Percentiles rank a stretch among this genome's conserved stretches.
Evolutionary conservation across 352 stramenopile species (phyloP).

Genomic region (Phytopythium litorale): DNA sequence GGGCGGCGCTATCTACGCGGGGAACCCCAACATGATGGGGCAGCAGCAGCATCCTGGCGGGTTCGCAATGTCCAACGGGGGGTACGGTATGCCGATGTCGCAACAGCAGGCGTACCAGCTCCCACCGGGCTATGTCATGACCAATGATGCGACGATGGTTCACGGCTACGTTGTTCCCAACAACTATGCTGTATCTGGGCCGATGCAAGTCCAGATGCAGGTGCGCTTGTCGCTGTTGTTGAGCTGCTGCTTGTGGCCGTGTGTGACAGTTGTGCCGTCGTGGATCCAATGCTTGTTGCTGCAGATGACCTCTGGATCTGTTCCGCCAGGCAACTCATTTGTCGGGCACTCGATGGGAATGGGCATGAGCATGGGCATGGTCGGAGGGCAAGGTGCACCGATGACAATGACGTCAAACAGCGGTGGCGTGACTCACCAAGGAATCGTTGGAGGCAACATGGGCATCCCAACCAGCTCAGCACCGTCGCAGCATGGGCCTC

Average conservation of each 20-base stretch:
- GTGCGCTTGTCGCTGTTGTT: constrained; percentile 14
- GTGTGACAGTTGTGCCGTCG: neutral
- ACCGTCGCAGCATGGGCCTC: constrained; percentile 5
- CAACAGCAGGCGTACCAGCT: constrained; percentile 34
- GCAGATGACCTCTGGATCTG: constrained; percentile 24
- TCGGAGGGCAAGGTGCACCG: neutral
- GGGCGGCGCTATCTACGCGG: constrained; percentile 17
- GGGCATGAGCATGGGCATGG: constrained; percentile 8
- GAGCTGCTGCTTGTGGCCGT: neutral
- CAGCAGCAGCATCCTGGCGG: constrained; percentile 7
- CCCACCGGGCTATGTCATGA: constrained; percentile 38
- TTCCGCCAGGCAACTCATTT: constrained; percentile 11
- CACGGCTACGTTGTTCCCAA: constrained; percentile 50
- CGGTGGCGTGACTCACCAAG: constrained; percentile 2
- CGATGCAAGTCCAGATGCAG: constrained; percentile 42
- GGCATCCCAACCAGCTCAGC: constrained; percentile 4
- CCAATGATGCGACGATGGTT: constrained; percentile 33
- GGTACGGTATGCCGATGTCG: neutral
- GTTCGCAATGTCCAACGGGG: constrained; percentile 23
- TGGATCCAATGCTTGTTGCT: neutral
- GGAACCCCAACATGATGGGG: constrained; percentile 24
- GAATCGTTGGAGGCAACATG: constrained; percentile 16
- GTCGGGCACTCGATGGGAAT: constrained; percentile 2
- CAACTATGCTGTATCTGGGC: constrained; percentile 26
- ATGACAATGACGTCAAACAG: neutral